A percentile compares a stretch with the other conserved stretches of the same genome.
These are phyloP conservation scores for Graphilbum ipis-grandicollis DNA, from an alignment of 2,329 filamentous ascomycete genomes.

Conservation along the genomic window DNA sequence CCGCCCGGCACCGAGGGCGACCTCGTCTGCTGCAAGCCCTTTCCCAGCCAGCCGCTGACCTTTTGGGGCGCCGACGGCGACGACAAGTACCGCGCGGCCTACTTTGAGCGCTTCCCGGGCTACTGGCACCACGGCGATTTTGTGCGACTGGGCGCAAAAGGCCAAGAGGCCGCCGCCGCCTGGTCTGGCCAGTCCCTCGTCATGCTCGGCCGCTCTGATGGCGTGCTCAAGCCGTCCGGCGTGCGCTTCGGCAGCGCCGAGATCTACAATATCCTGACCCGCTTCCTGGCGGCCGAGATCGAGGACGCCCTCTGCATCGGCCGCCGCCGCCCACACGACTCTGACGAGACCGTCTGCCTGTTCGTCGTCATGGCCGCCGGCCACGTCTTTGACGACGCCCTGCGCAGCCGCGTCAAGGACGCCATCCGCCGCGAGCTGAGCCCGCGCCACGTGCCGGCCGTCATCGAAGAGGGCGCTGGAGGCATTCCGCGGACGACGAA, in stretches of 20 bases:
- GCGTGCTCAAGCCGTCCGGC: conserved; percentile 80
- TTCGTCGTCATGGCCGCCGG: conserved; percentile 61
- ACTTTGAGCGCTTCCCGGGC: conserved; percentile 68
- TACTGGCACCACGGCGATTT: conserved; percentile 96
- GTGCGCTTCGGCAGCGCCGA: conserved; percentile 88
- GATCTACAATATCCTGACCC: conserved; percentile 86
- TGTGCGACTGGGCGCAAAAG: conserved; percentile 54
- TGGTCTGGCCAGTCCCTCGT: conserved; percentile 44
- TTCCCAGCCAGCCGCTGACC: conserved; percentile 77
- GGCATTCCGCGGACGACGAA: conserved; percentile 88
- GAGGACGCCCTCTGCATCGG: conserved; percentile 84
- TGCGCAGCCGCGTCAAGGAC: conserved; percentile 46
- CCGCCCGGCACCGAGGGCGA: conserved; percentile 59
- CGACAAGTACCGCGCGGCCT: conserved; percentile 64
- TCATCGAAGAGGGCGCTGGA: conserved; percentile 60
- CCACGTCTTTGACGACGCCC: conserved; percentile 35
- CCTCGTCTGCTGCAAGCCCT: conserved; percentile 70
- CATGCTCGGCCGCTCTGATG: conserved; percentile 87
- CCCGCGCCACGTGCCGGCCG: conserved; percentile 71
- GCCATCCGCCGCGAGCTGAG: conserved; percentile 64
- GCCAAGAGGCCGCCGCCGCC: background rate
- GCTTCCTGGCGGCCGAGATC: conserved; percentile 61
- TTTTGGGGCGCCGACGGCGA: conserved; percentile 56
- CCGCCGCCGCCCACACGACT: conserved; percentile 49
- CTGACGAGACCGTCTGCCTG: conserved; percentile 72